A percentile compares a stretch with the other conserved stretches of the same genome.
Conservation (phyloP, 305 asterid genomes). For the Caryopteris hybrid region DNA sequence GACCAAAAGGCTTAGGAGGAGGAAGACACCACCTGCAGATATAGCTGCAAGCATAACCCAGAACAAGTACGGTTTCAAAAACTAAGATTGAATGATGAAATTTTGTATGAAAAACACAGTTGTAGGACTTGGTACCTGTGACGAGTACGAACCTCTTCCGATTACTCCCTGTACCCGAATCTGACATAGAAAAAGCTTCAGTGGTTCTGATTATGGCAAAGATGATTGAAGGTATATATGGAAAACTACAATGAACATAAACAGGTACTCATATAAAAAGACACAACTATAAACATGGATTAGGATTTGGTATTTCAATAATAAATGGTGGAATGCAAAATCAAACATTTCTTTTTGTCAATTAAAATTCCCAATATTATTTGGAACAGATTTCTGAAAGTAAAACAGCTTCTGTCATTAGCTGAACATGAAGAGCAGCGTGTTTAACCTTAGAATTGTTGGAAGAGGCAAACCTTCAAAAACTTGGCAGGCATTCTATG, state of each 20-base stretch:
- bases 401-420: background rate
- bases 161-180: slow-evolving; percentile 16
- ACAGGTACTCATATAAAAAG: no score
- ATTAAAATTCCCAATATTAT: no score
- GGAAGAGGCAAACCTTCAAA: background rate
- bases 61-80: background rate
- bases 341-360: background rate
- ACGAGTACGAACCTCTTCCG: background rate
- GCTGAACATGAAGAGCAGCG: background rate
- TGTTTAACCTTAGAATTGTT: background rate
- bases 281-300: background rate
- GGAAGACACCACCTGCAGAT: slow-evolving; percentile 26
- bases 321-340: background rate
- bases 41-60: slow-evolving; percentile 15
- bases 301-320: background rate
- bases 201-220: background rate
- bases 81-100: background rate
- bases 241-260: no score
- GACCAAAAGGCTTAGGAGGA: slow-evolving; percentile 13
- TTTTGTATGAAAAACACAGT: background rate
- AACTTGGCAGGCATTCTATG: background rate
- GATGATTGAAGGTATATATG: no score
- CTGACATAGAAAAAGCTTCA: background rate
- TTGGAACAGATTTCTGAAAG: background rate
- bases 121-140: slow-evolving; percentile 17